Conservation (phyloP, 306 rosid genomes). For the Astragalus membranaceus region DNA sequence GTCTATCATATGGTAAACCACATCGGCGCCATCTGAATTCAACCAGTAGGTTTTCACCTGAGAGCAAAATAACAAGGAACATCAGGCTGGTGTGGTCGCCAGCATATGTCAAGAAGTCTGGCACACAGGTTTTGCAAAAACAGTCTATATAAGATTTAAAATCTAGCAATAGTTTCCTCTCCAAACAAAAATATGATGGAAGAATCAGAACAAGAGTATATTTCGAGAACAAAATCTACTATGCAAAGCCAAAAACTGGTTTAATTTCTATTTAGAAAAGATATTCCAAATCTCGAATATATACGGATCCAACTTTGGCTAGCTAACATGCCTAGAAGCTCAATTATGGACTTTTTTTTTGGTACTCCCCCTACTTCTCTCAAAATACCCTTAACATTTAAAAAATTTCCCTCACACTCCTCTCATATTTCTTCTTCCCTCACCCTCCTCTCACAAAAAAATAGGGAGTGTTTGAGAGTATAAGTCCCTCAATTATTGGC, state of each 20-base stretch:
- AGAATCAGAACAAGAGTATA: neutral
- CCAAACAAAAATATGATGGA: neutral
- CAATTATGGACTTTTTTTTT: too few relatives aligned
- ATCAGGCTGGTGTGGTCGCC: neutral
- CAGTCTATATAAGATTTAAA: neutral
- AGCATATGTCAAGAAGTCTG: neutral
- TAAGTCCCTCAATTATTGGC: too few relatives aligned
- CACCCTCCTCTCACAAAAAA: too few relatives aligned
- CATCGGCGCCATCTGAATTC: slow-evolving; percentile 97
- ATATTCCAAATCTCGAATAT: neutral
- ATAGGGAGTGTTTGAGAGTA: too few relatives aligned
- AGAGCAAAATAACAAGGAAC: slow-evolving; percentile 16
- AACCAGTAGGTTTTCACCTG: slow-evolving; percentile 92
- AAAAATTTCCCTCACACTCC: too few relatives aligned
- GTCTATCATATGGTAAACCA: slow-evolving; percentile 83
- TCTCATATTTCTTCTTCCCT: too few relatives aligned
- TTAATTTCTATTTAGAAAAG: neutral
- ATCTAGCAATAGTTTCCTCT: neutral
- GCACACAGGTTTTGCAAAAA: neutral
- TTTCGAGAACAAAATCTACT: neutral
- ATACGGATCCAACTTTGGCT: neutral
- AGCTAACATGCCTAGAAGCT: too few relatives aligned
- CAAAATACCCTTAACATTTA: too few relatives aligned
- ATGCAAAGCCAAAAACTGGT: neutral
- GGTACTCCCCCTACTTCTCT: too few relatives aligned